phyloP scores from a whole-genome alignment of 2,329 filamentous ascomycete species.

The Macroventuria anomochaeta region DNA sequence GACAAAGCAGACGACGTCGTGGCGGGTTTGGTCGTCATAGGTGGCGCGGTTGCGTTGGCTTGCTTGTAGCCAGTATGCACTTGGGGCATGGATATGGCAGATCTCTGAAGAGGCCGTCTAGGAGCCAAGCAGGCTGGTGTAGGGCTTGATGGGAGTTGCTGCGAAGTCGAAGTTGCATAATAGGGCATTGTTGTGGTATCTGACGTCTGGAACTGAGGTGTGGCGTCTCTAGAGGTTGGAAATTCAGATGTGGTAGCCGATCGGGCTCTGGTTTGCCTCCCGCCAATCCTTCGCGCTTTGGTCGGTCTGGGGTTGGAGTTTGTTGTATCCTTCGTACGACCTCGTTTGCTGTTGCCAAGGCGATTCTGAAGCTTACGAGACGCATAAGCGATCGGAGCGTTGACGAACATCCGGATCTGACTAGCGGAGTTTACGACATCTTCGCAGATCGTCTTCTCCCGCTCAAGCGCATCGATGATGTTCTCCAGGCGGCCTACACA shows the following conservation, averaged over 20 bases:
- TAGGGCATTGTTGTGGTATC: not conserved
- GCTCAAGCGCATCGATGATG: conserved; percentile 39
- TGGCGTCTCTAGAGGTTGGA: conserved; percentile 11
- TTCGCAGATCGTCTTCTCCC: conserved; percentile 48
- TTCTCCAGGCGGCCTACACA: conserved; percentile 40
- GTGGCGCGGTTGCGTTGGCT: not conserved
- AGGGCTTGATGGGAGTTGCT: not conserved
- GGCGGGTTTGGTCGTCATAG: not conserved
- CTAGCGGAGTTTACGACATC: conserved; percentile 46
- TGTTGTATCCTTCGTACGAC: conserved; percentile 24
- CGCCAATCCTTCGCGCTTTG: conserved; percentile 18
- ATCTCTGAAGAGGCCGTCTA: not conserved
- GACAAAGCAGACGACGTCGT: not conserved
- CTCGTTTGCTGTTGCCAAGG: conserved; percentile 45
- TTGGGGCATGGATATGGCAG: not conserved
- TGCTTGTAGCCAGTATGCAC: not conserved
- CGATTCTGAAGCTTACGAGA: conserved; percentile 44
- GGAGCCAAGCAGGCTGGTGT: not conserved
- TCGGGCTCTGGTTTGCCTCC: conserved; percentile 10
- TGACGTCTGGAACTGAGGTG: conserved; percentile 12
- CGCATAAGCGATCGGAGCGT: conserved; percentile 44
- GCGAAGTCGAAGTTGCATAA: conserved; percentile 3
- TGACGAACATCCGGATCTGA: conserved; percentile 48
- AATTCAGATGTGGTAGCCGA: conserved; percentile 14
- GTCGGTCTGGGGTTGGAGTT: conserved; percentile 9